A percentile compares a stretch with the other conserved stretches of the same genome.
phyloP scores from a whole-genome alignment of 306 rosid species.

The Vigna radiata region DNA sequence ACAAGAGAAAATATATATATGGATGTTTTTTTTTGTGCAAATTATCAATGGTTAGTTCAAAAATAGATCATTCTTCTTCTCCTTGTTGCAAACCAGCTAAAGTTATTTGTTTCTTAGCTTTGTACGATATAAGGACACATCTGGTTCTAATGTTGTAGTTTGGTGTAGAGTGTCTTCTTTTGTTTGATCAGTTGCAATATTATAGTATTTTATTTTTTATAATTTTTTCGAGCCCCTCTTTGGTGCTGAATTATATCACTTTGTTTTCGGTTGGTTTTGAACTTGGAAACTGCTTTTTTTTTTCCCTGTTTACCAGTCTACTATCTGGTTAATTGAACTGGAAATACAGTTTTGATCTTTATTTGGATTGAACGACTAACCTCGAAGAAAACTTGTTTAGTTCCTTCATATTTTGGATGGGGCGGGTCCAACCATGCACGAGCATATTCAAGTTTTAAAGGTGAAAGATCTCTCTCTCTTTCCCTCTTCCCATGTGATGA shows the following conservation, averaged over 20 bases:
- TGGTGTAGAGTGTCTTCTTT: slow-evolving; percentile 41
- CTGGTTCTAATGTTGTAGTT: slow-evolving; percentile 37
- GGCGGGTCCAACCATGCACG: slow-evolving; percentile 58
- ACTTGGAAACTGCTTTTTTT: slow-evolving; percentile 52
- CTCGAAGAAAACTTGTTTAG: slow-evolving; percentile 14
- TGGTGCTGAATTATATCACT: slow-evolving; percentile 32
- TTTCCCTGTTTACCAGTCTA: slow-evolving; percentile 52
- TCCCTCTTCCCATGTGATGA: slow-evolving; percentile 40
- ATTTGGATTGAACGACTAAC: slow-evolving; percentile 43
- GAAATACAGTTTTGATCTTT: slow-evolving; percentile 42
- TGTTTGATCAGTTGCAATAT: slow-evolving; percentile 21
- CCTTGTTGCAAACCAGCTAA: slow-evolving; percentile 41
- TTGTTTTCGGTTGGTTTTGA: slow-evolving; percentile 50
- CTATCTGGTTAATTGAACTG: slow-evolving; percentile 51
- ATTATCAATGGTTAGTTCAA: slow-evolving; percentile 48
- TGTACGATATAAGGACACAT: slow-evolving; percentile 45
- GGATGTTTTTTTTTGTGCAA: slow-evolving; percentile 43
- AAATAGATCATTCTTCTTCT: slow-evolving; percentile 44
- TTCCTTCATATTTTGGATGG: slow-evolving; percentile 42
- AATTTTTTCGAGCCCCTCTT: background rate
- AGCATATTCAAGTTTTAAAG: slow-evolving; percentile 54
- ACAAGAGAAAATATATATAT: slow-evolving; percentile 12
- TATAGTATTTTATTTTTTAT: background rate
- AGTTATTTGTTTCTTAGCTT: slow-evolving; percentile 41
- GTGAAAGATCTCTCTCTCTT: slow-evolving; percentile 47